Base-by-base conservation (phyloP, 768 basidiomycete species). In the Trichaptum fuscoviolaceum region DNA sequence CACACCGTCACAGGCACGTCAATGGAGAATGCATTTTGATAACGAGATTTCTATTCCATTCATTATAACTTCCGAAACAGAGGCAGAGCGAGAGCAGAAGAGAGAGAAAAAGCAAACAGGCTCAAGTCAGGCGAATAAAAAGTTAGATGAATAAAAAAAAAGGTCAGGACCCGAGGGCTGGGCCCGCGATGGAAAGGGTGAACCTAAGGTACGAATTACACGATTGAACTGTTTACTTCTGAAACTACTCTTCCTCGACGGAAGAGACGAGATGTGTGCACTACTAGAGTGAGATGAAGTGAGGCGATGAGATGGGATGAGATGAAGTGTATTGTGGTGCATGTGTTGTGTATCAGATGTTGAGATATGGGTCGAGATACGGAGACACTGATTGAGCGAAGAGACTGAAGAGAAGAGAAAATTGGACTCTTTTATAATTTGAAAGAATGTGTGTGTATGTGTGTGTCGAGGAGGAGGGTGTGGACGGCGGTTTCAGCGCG, bases 171-270 rank as follows among this genome's bases (percentile, higher is more conserved):
- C 10, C 12, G 20, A 12, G 12, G 5, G 42, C 15, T 3, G 10
- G 42, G 42, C 3, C 42, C 12, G 20, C 6, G 42, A 52, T 15
- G 20, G 15, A 52, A 52, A 2, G 35, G 35, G 42, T 52, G 42
- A 52, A 20, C 42, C 42, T 52, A 52, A 52, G 42, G 42, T 52
- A 52, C 42, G 42, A 52, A 52, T 52, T 52, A 52, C 42, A 52
- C 42, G 42, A 20, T 4, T 52, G 42, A 52, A 52, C 30, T 30
- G 30, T 52, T 52, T 52, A 20, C 42, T 52, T 52, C 42, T 3
- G 42, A 20, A 20, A 52, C 42, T 52, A 52, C 20, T 52, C 20
- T 52, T 52, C 35, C 35, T 17, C 15, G 10, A 52, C 15, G 20
- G 42, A 52, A 52, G 42, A 20, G 42, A 12, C 15, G 42, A 20